Evolutionary conservation across 306 rosid genomes (phyloP).

Genomic region (Trifolium repens): DNA sequence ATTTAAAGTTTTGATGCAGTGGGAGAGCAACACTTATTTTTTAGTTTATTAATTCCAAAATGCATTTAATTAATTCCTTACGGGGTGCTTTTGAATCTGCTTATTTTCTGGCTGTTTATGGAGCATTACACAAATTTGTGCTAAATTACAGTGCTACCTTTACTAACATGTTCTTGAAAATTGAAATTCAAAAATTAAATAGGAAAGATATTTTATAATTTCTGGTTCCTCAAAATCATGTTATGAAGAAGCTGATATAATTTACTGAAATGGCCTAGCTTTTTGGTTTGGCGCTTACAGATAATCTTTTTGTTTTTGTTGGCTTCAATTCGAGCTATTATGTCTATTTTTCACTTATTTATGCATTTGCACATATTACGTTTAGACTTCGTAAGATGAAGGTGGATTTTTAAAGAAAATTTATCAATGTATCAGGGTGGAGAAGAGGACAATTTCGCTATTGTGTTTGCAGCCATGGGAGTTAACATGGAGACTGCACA

Average conservation of each 20-base stretch:
- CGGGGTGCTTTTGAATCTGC: neutral
- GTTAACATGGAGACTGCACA: slow-evolving; percentile 99
- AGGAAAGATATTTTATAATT: slow-evolving; percentile 10
- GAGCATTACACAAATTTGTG: neutral
- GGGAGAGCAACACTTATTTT: neutral
- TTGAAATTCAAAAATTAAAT: neutral
- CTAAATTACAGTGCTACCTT: neutral
- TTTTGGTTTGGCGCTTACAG: slow-evolving; percentile 17
- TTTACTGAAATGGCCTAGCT: slow-evolving; percentile 4
- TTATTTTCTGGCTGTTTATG: neutral
- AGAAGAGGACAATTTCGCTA: slow-evolving; percentile 95
- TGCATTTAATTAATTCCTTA: neutral
- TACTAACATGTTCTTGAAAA: neutral
- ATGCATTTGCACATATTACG: slow-evolving; percentile 2
- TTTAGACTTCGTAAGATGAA: slow-evolving; percentile 3
- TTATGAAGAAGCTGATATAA: neutral
- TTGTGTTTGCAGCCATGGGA: slow-evolving; percentile 99
- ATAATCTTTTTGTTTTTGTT: slow-evolving; percentile 9
- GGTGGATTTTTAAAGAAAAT: slow-evolving; percentile 21
- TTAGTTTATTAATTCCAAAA: too few species aligned
- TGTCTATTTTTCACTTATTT: slow-evolving; percentile 10
- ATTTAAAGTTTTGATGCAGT: slow-evolving; percentile 11
- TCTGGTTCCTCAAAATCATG: slow-evolving; percentile 23
- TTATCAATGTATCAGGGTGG: slow-evolving; percentile 59
- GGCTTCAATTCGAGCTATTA: slow-evolving; percentile 29